These are phyloP conservation scores for Parmelia sp. DNA, from an alignment of 495 filamentous ascomycete genomes.

Conservation along the genomic window DNA sequence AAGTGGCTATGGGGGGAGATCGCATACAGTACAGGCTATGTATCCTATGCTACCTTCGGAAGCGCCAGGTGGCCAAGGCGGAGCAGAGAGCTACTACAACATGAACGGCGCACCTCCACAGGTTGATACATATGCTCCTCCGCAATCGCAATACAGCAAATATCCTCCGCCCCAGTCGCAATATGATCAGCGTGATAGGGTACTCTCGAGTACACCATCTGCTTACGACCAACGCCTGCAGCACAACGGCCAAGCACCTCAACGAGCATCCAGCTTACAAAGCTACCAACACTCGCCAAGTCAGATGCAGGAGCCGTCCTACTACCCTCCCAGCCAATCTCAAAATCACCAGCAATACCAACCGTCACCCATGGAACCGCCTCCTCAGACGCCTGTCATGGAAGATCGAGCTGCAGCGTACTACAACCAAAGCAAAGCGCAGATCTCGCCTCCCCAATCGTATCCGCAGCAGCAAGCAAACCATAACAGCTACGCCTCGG, in stretches of 20 bases:
- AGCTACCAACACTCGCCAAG: conserved; percentile 16
- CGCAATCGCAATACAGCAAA: conserved; percentile 29
- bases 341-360: conserved; percentile 24
- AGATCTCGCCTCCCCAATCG: conserved; percentile 25
- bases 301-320: conserved; percentile 18
- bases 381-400: conserved; percentile 20
- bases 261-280: conserved; percentile 26
- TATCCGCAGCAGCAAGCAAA: conserved; percentile 22
- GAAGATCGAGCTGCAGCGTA: conserved; percentile 22
- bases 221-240: conserved; percentile 22
- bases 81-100: conserved; percentile 76
- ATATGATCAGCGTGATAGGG: conserved; percentile 24
- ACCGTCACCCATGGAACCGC: conserved; percentile 15
- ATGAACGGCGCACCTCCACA: conserved; percentile 51
- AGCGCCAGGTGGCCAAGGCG: conserved; percentile 41
- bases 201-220: conserved; percentile 26
- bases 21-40: conserved; percentile 47
- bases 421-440: conserved; percentile 19
- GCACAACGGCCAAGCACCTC: conserved; percentile 22
- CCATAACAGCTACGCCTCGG: conserved; percentile 8
- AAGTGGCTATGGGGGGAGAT: conserved; percentile 34
- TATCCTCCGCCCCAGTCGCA: conserved; percentile 26
- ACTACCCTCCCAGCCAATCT: conserved; percentile 7
- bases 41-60: conserved; percentile 61
- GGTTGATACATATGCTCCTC: conserved; percentile 28